Percentiles rank a stretch among this genome's conserved stretches.
These are phyloP conservation scores for Pseudogymnoascus sp. DNA, from an alignment of 2,329 filamentous ascomycete species.

Conservation along the genomic window DNA sequence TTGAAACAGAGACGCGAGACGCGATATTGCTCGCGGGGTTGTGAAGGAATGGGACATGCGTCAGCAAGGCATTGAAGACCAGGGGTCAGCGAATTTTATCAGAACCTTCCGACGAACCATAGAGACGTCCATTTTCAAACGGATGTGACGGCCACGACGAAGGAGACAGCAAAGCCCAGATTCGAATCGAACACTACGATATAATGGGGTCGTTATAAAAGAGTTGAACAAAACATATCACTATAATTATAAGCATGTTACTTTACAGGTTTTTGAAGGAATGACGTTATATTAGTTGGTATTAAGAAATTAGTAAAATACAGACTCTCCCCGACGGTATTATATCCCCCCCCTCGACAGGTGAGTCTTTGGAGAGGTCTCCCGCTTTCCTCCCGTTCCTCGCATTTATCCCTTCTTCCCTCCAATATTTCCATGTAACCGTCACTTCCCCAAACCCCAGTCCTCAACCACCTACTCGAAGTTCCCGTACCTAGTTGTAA, in stretches of 20 bases:
- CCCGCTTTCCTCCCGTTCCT: neutral
- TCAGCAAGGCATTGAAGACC: neutral
- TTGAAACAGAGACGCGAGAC: neutral
- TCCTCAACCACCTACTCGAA: neutral
- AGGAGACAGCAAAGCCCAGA: neutral
- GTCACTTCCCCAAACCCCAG: neutral
- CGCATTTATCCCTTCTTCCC: neutral
- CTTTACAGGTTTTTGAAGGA: neutral
- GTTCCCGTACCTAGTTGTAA: neutral
- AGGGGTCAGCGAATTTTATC: neutral
- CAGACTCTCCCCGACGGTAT: neutral
- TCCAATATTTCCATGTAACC: neutral
- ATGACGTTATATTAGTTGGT: neutral
- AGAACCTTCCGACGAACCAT: too few species aligned
- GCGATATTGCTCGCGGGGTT: neutral
- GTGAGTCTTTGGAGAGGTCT: neutral
- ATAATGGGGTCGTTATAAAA: neutral
- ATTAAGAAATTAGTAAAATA: constrained; percentile 8
- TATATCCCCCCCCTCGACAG: neutral
- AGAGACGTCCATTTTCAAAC: too few species aligned
- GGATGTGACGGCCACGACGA: neutral
- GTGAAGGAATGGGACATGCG: neutral
- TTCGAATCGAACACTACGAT: neutral
- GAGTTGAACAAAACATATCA: neutral
- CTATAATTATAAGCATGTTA: neutral